Conservation (phyloP, 768 basidiomycete genomes). For the Boletus rubescentipes region DNA sequence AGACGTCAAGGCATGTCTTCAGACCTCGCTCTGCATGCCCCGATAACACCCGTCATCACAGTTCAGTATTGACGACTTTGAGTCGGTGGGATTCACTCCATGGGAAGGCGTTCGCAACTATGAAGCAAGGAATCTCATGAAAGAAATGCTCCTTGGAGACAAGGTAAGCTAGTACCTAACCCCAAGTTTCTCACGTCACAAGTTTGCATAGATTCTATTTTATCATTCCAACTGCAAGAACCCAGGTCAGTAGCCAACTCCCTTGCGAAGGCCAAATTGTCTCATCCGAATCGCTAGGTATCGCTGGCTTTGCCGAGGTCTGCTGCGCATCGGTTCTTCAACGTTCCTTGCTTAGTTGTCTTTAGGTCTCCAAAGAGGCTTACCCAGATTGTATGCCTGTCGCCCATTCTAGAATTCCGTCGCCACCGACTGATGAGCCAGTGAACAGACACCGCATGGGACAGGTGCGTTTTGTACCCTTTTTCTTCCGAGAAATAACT, state of each 20-base stretch:
- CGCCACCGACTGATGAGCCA: conserved; percentile 4
- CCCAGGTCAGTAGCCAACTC: conserved; percentile 51
- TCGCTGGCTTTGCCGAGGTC: conserved; percentile 85
- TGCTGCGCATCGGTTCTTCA: conserved; percentile 6
- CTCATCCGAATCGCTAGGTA: conserved; percentile 43
- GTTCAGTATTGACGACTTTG: conserved; percentile 90
- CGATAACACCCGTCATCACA: conserved; percentile 27
- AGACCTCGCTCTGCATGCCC: background rate
- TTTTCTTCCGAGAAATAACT: conserved; percentile 7
- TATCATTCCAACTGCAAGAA: conserved; percentile 87
- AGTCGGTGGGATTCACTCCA: conserved; percentile 61
- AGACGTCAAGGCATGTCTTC: conserved; percentile 66
- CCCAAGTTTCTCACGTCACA: background rate
- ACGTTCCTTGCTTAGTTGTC: conserved; percentile 2
- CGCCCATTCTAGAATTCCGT: background rate
- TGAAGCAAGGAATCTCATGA: conserved; percentile 82
- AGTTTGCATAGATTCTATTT: conserved; percentile 64
- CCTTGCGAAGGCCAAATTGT: background rate
- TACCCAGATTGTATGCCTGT: conserved; percentile 80
- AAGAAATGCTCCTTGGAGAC: conserved; percentile 73
- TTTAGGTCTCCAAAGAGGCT: conserved; percentile 74
- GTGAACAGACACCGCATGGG: conserved; percentile 82
- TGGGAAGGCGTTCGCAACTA: conserved; percentile 91
- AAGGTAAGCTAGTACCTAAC: conserved; percentile 45
- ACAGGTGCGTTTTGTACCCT: conserved; percentile 49